Conservation (phyloP, 805 yeast species). For the Blastobotrys mokoenaii region DNA sequence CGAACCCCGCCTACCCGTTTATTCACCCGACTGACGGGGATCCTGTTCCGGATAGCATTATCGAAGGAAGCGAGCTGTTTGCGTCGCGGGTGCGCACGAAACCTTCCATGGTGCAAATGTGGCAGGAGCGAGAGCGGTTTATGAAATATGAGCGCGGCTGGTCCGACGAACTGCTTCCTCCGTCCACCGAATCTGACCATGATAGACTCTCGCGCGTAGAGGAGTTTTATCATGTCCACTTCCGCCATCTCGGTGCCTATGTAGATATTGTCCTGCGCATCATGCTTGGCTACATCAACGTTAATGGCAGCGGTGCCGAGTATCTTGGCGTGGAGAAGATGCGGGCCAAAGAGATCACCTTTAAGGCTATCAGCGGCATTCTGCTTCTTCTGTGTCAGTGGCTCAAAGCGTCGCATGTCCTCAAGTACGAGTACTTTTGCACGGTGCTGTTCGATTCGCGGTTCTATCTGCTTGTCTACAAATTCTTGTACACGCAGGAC, state of each 20-base stretch:
- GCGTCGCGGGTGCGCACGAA: constrained; percentile 54
- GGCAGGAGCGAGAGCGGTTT: constrained; percentile 62
- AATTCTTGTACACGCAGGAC: constrained; percentile 23
- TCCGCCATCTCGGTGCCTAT: constrained; percentile 54
- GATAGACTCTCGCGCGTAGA: constrained; percentile 49
- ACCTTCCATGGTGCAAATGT: constrained; percentile 59
- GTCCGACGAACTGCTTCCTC: constrained; percentile 19
- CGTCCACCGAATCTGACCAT: constrained; percentile 21
- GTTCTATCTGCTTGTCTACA: constrained; percentile 35
- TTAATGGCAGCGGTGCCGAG: constrained; percentile 10
- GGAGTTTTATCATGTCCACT: constrained; percentile 41
- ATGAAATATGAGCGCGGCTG: constrained; percentile 69
- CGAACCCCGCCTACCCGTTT: constrained; percentile 59
- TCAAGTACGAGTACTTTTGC: constrained; percentile 69
- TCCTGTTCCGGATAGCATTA: constrained; percentile 61
- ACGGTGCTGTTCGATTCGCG: constrained; percentile 69
- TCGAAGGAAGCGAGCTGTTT: constrained; percentile 70
- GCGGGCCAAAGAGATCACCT: constrained; percentile 52
- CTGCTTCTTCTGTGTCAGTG: constrained; percentile 53
- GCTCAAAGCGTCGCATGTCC: constrained; percentile 70
- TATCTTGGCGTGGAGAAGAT: constrained; percentile 10
- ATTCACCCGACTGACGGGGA: constrained; percentile 46
- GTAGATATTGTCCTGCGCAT: constrained; percentile 56
- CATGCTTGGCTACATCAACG: constrained; percentile 42
- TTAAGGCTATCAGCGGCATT: constrained; percentile 51